Percentiles rank a stretch among this genome's conserved stretches.
These are phyloP conservation scores for Fusarium nurragi DNA, from an alignment of 2,329 filamentous ascomycete genomes.

Conservation along the genomic window DNA sequence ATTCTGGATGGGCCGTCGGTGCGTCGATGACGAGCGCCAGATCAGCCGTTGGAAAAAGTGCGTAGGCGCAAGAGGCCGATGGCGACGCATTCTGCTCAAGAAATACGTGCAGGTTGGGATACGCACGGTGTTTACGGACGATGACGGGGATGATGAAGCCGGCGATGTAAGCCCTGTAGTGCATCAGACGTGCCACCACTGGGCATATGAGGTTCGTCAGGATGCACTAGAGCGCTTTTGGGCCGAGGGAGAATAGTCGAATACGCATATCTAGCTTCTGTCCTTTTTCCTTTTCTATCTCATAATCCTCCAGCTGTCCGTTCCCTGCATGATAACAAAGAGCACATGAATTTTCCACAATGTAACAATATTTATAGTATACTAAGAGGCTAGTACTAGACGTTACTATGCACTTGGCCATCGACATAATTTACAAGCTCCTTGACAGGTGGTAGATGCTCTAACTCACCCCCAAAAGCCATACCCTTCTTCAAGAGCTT, in stretches of 20 bases:
- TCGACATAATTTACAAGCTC: no score
- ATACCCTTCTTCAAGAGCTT: no score
- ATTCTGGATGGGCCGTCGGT: slow-evolving; percentile 18
- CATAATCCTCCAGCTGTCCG: no score
- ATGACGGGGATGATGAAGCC: background rate
- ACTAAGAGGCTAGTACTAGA: no score
- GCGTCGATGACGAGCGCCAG: slow-evolving; percentile 10
- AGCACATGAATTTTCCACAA: no score
- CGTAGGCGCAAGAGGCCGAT: slow-evolving; percentile 18
- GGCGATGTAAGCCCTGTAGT: slow-evolving; percentile 21
- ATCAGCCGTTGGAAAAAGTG: slow-evolving; percentile 30
- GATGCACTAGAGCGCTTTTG: slow-evolving; percentile 17
- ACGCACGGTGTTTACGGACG: slow-evolving; percentile 17
- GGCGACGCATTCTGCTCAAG: slow-evolving; percentile 11
- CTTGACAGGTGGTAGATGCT: no score
- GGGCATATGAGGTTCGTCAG: slow-evolving; percentile 18
- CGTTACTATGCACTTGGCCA: no score
- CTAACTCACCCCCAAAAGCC: no score
- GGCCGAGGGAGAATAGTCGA: background rate
- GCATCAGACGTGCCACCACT: slow-evolving; percentile 22
- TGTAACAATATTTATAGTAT: no score
- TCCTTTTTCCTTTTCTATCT: no score
- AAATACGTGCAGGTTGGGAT: slow-evolving; percentile 18
- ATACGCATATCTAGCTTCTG: no score
- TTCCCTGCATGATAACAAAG: no score